A percentile compares a stretch with the other conserved stretches of the same genome.
Evolutionary conservation across 176 grass and related monocot species (phyloP).

Genomic region (Hsuehochloa calcarea): DNA sequence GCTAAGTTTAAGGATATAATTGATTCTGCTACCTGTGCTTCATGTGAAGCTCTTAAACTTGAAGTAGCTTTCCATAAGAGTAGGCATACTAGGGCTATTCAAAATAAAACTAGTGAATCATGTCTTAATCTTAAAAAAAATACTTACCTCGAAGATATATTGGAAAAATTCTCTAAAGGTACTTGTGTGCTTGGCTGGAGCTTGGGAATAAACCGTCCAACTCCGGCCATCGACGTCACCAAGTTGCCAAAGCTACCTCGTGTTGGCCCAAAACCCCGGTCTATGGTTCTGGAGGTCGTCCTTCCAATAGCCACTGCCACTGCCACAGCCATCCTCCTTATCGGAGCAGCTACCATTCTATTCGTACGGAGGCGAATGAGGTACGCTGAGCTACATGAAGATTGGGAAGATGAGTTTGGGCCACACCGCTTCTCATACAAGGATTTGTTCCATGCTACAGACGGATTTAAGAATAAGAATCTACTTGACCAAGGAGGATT

Average conservation of each 20-base stretch:
- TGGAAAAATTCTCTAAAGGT: no score
- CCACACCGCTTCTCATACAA: conserved; percentile 21
- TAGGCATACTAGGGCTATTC: no score
- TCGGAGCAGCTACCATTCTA: neutral
- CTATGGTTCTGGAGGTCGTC: neutral
- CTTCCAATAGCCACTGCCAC: neutral
- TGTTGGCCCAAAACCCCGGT: neutral
- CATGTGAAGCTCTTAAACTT: no score
- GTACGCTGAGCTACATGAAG: conserved; percentile 21
- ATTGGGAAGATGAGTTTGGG: conserved; percentile 20
- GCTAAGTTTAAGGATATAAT: no score
- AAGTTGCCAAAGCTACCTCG: neutral
- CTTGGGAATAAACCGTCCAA: conserved; percentile 4
- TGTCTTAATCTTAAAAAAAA: no score
- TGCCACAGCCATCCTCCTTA: neutral
- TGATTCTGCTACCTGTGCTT: no score
- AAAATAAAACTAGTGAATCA: no score
- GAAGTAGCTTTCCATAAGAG: no score
- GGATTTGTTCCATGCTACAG: conserved; percentile 9
- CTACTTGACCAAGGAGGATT: conserved; percentile 17
- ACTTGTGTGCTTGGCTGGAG: conserved; percentile 39
- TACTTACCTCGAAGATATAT: no score
- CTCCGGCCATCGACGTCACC: neutral
- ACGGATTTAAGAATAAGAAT: conserved; percentile 15
- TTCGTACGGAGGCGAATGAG: neutral